Conservation (phyloP, 2,329 filamentous ascomycete species). For the Fusarium mexicanum region DNA sequence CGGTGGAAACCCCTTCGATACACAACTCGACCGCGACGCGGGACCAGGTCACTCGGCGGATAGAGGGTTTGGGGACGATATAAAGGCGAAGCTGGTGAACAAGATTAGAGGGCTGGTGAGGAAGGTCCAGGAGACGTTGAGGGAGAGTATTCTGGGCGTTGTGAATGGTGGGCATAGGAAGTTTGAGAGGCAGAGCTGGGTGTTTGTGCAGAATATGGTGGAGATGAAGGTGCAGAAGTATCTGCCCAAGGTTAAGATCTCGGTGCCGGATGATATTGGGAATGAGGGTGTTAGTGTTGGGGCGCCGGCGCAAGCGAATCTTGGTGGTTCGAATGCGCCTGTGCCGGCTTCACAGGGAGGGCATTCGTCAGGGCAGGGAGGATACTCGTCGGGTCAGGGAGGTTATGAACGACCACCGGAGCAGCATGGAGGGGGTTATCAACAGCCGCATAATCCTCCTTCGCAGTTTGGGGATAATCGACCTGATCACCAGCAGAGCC, state of each 20-base stretch:
- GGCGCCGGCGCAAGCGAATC: slow-evolving; percentile 46
- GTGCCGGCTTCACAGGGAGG: slow-evolving; percentile 37
- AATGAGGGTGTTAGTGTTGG: slow-evolving; percentile 58
- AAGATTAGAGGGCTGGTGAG: slow-evolving; percentile 56
- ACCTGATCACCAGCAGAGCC: slow-evolving; percentile 20
- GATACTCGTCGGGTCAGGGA: neutral
- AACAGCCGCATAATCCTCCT: slow-evolving; percentile 42
- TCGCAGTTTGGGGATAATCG: slow-evolving; percentile 36
- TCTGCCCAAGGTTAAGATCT: slow-evolving; percentile 56
- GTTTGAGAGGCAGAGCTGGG: slow-evolving; percentile 57
- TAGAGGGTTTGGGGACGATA: slow-evolving; percentile 55
- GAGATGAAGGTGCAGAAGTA: slow-evolving; percentile 58
- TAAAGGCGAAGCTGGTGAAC: slow-evolving; percentile 55
- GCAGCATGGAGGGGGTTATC: slow-evolving; percentile 27
- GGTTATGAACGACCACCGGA: slow-evolving; percentile 15
- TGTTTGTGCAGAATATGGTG: slow-evolving; percentile 57
- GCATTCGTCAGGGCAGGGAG: neutral
- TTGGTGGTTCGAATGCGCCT: slow-evolving; percentile 46
- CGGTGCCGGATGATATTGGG: slow-evolving; percentile 57
- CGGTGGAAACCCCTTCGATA: slow-evolving; percentile 58
- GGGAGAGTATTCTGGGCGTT: slow-evolving; percentile 55
- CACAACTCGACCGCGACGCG: slow-evolving; percentile 52
- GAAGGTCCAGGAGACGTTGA: slow-evolving; percentile 57
- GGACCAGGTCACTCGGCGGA: slow-evolving; percentile 39
- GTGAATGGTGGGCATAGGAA: slow-evolving; percentile 59